Evolutionary conservation across 805 yeast genomes (phyloP), one percentile per base, ranked within the genome.

Genomic region (Spathaspora sp.): DNA sequence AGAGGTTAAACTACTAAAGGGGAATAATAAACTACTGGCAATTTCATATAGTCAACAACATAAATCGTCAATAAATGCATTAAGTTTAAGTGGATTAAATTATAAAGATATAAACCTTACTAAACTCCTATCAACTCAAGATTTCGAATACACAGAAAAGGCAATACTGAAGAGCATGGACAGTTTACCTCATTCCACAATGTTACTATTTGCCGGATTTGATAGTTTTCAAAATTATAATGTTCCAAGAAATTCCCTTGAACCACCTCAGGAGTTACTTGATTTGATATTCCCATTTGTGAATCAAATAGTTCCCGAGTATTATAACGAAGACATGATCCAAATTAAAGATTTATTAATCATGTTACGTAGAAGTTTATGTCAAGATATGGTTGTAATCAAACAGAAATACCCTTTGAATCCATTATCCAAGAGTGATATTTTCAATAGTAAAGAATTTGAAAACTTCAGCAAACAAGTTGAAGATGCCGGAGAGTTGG

Each of bases 311-410:
- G n/a, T 5, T 9, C 52, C 53, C 9, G 39, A 47, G 3, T 31
- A 28, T 2, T 59, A 57, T 17, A 51, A 39, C 12, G 46, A 49
- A 23, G 51, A 46, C 9, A 49, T 52, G 23, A 47, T 57, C 14
- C 49, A 55, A 46, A 46, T 57, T 20, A 57, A 55, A 18, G 51
- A 52, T 6, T 55, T 66, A 32, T 52, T 60, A 32, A 23, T 48
- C 4, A 50, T 58, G 52, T 56, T 68, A 19, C 52, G 71, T 39
- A 51, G 57, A 17, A 51, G 57, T 35, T 54, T 68, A 40, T 56
- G 63, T 39, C 72, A 68, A 56, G 72, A 68, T 47, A 66, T 68
- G 71, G 66, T 63, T 8, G 51, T 62, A 5, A 44, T 68, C 1
- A 56, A 57, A 42, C 47, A 46, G 17, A 47, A 50, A 20, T 64